Evolutionary conservation across 2,329 filamentous ascomycete genomes (phyloP).

Genomic region (Thelonectria discophora): DNA sequence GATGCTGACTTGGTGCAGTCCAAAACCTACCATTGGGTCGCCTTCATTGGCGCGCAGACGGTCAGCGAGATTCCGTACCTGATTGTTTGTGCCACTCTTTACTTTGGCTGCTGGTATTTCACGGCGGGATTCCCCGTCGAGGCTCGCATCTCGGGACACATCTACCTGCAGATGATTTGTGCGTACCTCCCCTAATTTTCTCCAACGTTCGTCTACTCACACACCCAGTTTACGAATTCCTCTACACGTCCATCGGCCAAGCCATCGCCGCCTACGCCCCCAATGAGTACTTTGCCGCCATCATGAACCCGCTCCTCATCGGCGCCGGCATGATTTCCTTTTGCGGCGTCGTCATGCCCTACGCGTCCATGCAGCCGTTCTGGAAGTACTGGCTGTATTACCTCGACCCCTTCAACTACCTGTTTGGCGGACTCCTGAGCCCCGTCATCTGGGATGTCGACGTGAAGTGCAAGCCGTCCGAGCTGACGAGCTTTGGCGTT

Average conservation of each 20-base stretch:
- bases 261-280: slow-evolving; percentile 59
- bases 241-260: slow-evolving; percentile 55
- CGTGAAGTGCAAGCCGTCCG: slow-evolving; percentile 46
- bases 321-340: slow-evolving; percentile 46
- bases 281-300: slow-evolving; percentile 58
- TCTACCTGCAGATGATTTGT: slow-evolving; percentile 57
- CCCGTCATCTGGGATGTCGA: slow-evolving; percentile 50
- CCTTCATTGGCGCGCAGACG: slow-evolving; percentile 59
- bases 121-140: slow-evolving; percentile 33
- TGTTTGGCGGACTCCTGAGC: slow-evolving; percentile 50
- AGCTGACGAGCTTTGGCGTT: slow-evolving; percentile 34
- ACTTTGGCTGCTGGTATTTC: slow-evolving; percentile 63
- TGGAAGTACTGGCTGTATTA: slow-evolving; percentile 51
- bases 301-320: slow-evolving; percentile 57
- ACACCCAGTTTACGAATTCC: slow-evolving; percentile 48
- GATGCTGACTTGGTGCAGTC: slow-evolving; percentile 33
- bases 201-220: slow-evolving; percentile 26
- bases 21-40: slow-evolving; percentile 60
- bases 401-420: slow-evolving; percentile 53
- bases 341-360: slow-evolving; percentile 40
- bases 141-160: slow-evolving; percentile 56
- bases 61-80: slow-evolving; percentile 52
- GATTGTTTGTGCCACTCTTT: slow-evolving; percentile 49
- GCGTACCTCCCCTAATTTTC: slow-evolving; percentile 46
- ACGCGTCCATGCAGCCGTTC: slow-evolving; percentile 34